Evolutionary conservation across 495 filamentous ascomycete genomes (phyloP), one percentile per base, ranked within the genome.

Genomic region (Xylaria scruposa): DNA sequence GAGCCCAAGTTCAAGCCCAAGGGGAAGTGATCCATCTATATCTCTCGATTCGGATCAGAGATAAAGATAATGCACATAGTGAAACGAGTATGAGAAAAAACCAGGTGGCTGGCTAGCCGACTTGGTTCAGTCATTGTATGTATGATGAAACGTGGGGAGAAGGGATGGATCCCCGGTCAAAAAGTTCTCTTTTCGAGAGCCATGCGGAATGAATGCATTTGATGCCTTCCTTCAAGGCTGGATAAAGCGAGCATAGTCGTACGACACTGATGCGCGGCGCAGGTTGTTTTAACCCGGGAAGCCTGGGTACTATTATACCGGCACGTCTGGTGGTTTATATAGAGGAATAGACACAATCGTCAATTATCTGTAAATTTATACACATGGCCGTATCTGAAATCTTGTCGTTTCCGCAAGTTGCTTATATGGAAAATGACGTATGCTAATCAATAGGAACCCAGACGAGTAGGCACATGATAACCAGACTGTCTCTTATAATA

Each of bases 1-100:
- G 83, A 87, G 80, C 91, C 92, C 66, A 90, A 89, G 83, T 93
- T 93, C 84, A 86, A 88, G 79, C 88, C 89, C 84, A 93, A 92
- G 86, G 89, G 87, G 38, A 77, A 74, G 49, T 68, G 31, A 70
- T 49, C 19, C 21, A 15, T n/a, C 17, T 36, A 21, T 33, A 8
- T 38, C 4, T 26, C 51, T 29, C n/a, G 19, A 47, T 5, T 19
- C 44, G 15, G 44, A 47, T 47, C 19, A 54, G 15, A 54, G 2
- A 54, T 1, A 54, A 5, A 54, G 4, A 15, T 46, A 29, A 33
- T 13, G 24, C 36, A 31, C 2, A 56, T 38, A 38, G 58, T 21
- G 24, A 46, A 44, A 36, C 21, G 46, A n/a, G 24, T 15, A 26
- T 33, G n/a, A 36, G 26, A 42, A 42, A 42, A 42, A 31, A 13